These are phyloP conservation scores for Saturnispora zaruensis DNA, from an alignment of 805 yeast genomes.

Conservation along the genomic window DNA sequence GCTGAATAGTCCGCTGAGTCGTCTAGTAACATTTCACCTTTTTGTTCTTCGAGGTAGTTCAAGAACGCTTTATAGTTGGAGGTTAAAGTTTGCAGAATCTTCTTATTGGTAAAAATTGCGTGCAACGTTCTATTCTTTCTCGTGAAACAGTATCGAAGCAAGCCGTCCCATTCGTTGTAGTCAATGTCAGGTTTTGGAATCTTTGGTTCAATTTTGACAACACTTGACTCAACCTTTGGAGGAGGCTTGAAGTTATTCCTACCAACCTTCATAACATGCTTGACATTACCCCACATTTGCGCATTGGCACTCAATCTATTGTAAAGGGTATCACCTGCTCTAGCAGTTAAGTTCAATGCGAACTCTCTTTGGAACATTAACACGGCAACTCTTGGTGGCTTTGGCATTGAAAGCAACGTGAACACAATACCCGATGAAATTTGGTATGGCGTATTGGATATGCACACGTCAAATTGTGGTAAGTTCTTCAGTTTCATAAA, in stretches of 20 bases:
- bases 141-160: constrained; percentile 82
- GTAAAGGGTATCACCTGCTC: constrained; percentile 93
- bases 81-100: constrained; percentile 73
- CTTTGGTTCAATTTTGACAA: constrained; percentile 87
- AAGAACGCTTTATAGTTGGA: constrained; percentile 79
- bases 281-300: constrained; percentile 99
- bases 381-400: constrained; percentile 90
- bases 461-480: constrained; percentile 92
- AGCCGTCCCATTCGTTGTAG: constrained; percentile 95
- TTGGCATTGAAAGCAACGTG: constrained; percentile 80
- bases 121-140: constrained; percentile 89
- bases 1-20: constrained; percentile 33
- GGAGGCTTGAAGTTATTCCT: constrained; percentile 96
- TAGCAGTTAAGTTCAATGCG: constrained; percentile 84
- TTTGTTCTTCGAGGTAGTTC: constrained; percentile 38
- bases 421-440: constrained; percentile 95
- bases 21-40: constrained; percentile 40
- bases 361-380: constrained; percentile 98
- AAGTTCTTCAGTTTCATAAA: constrained; percentile 83
- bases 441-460: constrained; percentile 95
- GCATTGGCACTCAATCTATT: constrained; percentile 93
- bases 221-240: constrained; percentile 96
- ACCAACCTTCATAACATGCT: constrained; percentile 97
- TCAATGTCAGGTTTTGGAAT: constrained; percentile 90
- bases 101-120: constrained; percentile 81